Base-by-base conservation (phyloP, 2,329 filamentous ascomycete species). In the Nectriaceae sp. region DNA sequence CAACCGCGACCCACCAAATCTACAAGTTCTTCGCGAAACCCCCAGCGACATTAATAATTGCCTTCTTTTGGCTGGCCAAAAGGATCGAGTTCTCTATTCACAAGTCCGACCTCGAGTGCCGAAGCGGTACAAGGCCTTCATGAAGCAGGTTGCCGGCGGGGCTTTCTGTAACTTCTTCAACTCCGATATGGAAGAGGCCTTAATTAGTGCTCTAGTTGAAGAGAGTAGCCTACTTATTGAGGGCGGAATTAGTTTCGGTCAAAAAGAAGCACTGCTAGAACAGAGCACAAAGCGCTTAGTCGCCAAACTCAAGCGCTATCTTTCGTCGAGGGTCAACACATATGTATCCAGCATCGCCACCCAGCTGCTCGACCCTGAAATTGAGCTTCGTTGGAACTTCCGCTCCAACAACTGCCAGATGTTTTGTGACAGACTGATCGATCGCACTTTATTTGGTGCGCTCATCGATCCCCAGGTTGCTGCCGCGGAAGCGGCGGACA, bases 61-160 rank as follows among this genome's bases (percentile, higher is more conserved):
- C 19, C 54, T 62, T 29, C 42, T 64, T 2, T 52, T 62, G 18
- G 54, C 54, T 5, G 53, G 51, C 8, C 50, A 52, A 1, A 40
- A 47, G 6, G 50, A 57, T n/a, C 47, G 57, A 43, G 16, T 22
- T 45, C 16, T 63, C 41, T 36, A 44, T 53, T 21, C 53, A 36
- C 21, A 62, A 46, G 44, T n/a, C n/a, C n/a, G n/a, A n/a, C n/a
- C n/a, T n/a, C n/a, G n/a, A n/a, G n/a, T n/a, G n/a, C 55, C 43
- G 2, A 71, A 70, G 49, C 61, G 66, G 29, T 69, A 67, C 58
- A 70, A 70, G 36, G 63, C 62, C 22, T 55, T 71, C 38, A 65
- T 73, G 65, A 74, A 74, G 46, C 70, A 73, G 52, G 63, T 74
- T 6, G 64, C 71, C 4, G 71, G 71, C 0, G 60, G 56, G 0